phyloP scores from a whole-genome alignment of 257 asterid species.

The Salvia rosmarinus region DNA sequence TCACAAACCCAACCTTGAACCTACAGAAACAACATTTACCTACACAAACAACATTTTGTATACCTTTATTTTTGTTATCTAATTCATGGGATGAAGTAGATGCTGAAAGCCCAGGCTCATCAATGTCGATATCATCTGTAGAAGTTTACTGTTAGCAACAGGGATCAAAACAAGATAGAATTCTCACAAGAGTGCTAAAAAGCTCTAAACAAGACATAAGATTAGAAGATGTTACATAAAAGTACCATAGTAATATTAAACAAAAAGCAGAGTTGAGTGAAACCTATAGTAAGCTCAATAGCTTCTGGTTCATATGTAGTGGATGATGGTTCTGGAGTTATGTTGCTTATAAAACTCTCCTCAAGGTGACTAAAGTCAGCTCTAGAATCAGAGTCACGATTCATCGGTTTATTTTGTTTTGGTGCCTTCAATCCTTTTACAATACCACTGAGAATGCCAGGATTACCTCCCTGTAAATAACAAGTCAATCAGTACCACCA shows the following conservation, averaged over 20 bases:
- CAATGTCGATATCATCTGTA: slow-evolving; percentile 87
- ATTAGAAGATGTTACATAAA: background rate
- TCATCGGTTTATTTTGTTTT: slow-evolving; percentile 43
- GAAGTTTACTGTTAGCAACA: slow-evolving; percentile 32
- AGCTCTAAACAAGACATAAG: background rate
- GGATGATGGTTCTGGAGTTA: slow-evolving; percentile 45
- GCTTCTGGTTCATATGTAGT: slow-evolving; percentile 47
- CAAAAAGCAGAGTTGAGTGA: slow-evolving; percentile 17
- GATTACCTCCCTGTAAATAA: slow-evolving; percentile 59
- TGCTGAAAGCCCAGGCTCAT: slow-evolving; percentile 58
- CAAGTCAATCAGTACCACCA: slow-evolving; percentile 35
- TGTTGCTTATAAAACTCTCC: slow-evolving; percentile 56
- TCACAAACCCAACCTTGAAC: slow-evolving; percentile 19
- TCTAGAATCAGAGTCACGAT: slow-evolving; percentile 42
- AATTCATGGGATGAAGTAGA: slow-evolving; percentile 52
- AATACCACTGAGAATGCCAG: slow-evolving; percentile 62
- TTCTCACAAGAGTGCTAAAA: slow-evolving; percentile 23
- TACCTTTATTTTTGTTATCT: slow-evolving; percentile 55
- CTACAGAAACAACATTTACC: background rate
- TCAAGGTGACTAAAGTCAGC: slow-evolving; percentile 61
- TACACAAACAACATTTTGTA: slow-evolving; percentile 10
- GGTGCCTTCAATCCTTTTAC: slow-evolving; percentile 71
- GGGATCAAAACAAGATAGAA: slow-evolving; percentile 25
- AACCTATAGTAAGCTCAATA: slow-evolving; percentile 77
- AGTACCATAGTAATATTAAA: background rate